Base-by-base conservation (phyloP, 1,139 yeast species). In the Kluyveromyces sp. region DNA sequence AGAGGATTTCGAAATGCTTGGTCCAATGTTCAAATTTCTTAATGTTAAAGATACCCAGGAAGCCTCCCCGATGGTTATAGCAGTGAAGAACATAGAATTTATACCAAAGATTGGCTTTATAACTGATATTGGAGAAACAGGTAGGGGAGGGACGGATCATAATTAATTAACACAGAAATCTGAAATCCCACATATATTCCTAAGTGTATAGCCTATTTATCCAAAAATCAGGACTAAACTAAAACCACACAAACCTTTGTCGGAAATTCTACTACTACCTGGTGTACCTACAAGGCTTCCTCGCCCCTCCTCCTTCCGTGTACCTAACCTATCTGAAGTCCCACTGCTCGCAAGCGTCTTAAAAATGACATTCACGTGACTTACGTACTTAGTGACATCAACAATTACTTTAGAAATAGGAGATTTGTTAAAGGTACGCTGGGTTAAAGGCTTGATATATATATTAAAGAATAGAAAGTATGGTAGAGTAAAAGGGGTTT, bases 91-190 rank as follows among this genome's bases (percentile, higher is more conserved):
- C 2, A 45, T 50, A 27, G 37, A 46, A 10, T 41, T 50, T 4
- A 40, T 50, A 34, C 49, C 57, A 3, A 53, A 41, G 32, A 55
- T 51, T 37, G 55, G 53, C 38, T 42, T 56, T 10, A 50, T 57
- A 28, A 46, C 55, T 5, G 49, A 52, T 6, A 37, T 39, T 5
- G 60, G 57, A 26, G 50, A 49, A 15, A 48, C 54, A 15, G 21
- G 21, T 15, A 15, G 21, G 21, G 21, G 21, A 33, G 42, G 8
- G 54, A 50, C 40, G 58, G 57, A 36, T 34, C 36, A 34, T 6
- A n/a, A 34, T n/a, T 34, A 7, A 10, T 31, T 31, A 31, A 31
- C 33, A 7, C 10, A 31, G 33, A 31, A 31, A 31, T 10, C 10
- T 7, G 10, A 31, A 7, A 31, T 31, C 7, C 7, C 33, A 31